Evolutionary conservation across 2,329 filamentous ascomycete genomes (phyloP).

Genomic region (Ophiobolus disseminans): DNA sequence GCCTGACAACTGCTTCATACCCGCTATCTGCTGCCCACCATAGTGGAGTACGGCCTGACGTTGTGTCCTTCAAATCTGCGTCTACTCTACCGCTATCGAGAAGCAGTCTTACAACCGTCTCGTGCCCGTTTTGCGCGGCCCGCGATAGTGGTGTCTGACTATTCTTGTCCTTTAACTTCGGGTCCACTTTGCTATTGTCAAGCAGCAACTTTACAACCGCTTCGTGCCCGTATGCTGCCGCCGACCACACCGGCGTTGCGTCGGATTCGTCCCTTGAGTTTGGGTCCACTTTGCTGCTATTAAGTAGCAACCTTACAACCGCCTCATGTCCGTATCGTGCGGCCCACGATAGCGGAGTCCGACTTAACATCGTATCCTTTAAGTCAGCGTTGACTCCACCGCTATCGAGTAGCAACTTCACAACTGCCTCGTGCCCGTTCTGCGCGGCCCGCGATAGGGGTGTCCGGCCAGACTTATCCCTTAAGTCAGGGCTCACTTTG

Average conservation of each 20-base stretch:
- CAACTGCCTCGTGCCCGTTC: too few species aligned
- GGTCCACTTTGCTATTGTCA: slow-evolving; percentile 5
- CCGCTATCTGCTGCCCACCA: too few species aligned
- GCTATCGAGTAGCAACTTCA: neutral
- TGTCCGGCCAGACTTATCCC: too few species aligned
- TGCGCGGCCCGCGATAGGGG: too few species aligned
- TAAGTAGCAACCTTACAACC: neutral
- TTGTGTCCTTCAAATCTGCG: too few species aligned
- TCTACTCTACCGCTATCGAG: too few species aligned
- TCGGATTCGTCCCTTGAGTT: neutral
- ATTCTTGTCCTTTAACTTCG: slow-evolving; percentile 3
- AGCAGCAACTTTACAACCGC: slow-evolving; percentile 9
- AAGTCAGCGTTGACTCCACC: too few species aligned
- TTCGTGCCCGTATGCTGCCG: neutral
- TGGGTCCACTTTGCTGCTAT: neutral
- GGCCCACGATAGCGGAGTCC: neutral
- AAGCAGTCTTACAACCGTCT: too few species aligned
- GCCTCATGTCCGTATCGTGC: neutral
- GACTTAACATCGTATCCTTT: too few species aligned
- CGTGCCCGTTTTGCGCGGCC: slow-evolving; percentile 8
- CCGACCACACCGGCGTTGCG: neutral
- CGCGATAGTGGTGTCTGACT: slow-evolving; percentile 1
- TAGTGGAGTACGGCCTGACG: too few species aligned
- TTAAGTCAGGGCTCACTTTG: neutral
- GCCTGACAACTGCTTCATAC: too few species aligned